A percentile compares a stretch with the other conserved stretches of the same genome.
Evolutionary conservation across 257 asterid genomes (phyloP).

Genomic region (Gentiana dahurica): DNA sequence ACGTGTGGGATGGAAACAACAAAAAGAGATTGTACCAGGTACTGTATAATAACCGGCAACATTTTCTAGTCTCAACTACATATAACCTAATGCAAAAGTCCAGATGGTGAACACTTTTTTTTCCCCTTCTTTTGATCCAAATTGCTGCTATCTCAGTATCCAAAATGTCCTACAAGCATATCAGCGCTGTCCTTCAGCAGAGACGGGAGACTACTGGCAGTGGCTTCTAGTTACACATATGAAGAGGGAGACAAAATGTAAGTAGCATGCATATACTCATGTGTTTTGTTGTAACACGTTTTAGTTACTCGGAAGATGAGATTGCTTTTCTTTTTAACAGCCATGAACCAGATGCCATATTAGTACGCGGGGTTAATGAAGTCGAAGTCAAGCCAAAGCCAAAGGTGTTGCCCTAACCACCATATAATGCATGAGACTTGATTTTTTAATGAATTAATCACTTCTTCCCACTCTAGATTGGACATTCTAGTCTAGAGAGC

Average conservation of each 20-base stretch:
- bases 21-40: constrained; percentile 96
- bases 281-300: background rate
- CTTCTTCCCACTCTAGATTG: constrained; percentile 6
- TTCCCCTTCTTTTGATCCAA: constrained; percentile 2
- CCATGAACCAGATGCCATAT: constrained; percentile 82
- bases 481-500: constrained; percentile 6
- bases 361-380: constrained; percentile 78
- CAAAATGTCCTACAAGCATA: constrained; percentile 77
- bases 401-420: constrained; percentile 41
- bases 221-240: constrained; percentile 87
- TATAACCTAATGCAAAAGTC: background rate
- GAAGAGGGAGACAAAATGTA: constrained; percentile 91
- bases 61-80: too few relatives aligned
- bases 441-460: background rate
- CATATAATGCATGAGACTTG: constrained; percentile 29
- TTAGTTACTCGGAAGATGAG: background rate
- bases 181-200: constrained; percentile 88
- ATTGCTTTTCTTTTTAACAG: constrained; percentile 30
- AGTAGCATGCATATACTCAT: constrained; percentile 6
- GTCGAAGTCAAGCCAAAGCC: constrained; percentile 96
- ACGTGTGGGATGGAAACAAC: constrained; percentile 96
- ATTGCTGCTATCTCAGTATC: constrained; percentile 33
- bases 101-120: background rate
- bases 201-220: constrained; percentile 78
- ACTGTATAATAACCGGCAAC: background rate